A percentile compares a stretch with the other conserved stretches of the same genome.
phyloP scores from a whole-genome alignment of 305 asterid species.

The Fraxinus dipetala region DNA sequence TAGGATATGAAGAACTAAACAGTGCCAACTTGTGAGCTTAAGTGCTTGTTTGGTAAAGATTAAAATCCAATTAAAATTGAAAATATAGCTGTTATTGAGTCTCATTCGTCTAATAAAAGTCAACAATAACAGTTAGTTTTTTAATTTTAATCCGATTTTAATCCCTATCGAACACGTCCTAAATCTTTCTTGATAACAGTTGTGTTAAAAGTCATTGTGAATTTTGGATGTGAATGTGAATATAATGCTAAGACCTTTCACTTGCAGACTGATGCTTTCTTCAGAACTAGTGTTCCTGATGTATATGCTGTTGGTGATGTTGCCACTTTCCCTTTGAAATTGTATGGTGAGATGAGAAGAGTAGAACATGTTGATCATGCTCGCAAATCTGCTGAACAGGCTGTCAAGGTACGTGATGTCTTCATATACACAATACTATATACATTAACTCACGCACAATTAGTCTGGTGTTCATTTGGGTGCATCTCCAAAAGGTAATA shows the following conservation, averaged over 20 bases:
- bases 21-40: neutral
- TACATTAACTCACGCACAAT: neutral
- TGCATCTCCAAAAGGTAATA: neutral
- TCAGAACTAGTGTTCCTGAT: slow-evolving; percentile 70
- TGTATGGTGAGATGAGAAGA: slow-evolving; percentile 79
- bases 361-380: slow-evolving; percentile 96
- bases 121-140: no score
- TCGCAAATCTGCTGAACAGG: slow-evolving; percentile 98
- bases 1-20: neutral
- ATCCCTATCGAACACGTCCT: no score
- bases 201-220: neutral
- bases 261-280: slow-evolving; percentile 86
- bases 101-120: no score
- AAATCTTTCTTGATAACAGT: neutral
- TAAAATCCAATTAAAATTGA: no score
- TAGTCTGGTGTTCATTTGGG: neutral
- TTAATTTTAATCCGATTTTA: no score
- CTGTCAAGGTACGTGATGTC: slow-evolving; percentile 69
- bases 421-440: neutral
- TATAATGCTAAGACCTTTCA: neutral
- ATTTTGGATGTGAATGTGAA: neutral
- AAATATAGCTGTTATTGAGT: no score
- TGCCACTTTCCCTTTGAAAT: slow-evolving; percentile 91
- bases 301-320: slow-evolving; percentile 98
- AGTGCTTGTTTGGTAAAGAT: no score